Percentiles rank a stretch among this genome's conserved stretches.
These are phyloP conservation scores for Rubroshorea leprosula DNA, from an alignment of 345 rosid genomes.

Conservation along the genomic window DNA sequence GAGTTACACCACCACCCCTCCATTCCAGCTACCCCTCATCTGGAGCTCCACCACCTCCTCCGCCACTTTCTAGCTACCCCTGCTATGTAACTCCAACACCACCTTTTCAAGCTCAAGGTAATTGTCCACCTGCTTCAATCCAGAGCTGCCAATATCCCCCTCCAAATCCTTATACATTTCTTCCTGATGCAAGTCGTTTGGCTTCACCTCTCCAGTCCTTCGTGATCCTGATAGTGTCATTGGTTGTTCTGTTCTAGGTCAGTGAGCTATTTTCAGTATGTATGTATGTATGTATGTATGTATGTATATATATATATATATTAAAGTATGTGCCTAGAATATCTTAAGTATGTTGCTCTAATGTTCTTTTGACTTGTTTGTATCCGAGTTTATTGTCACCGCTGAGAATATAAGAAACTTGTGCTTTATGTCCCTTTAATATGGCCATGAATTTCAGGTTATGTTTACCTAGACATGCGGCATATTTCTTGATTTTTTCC, in stretches of 20 bases:
- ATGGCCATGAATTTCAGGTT: too few relatives aligned
- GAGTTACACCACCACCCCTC: conserved; percentile 14
- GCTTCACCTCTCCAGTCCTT: conserved; percentile 9
- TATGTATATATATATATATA: too few relatives aligned
- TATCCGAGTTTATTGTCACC: too few relatives aligned
- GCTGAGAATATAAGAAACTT: too few relatives aligned
- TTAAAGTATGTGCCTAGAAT: too few relatives aligned
- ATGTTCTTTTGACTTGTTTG: too few relatives aligned
- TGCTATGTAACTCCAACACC: conserved; percentile 11
- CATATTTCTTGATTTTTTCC: too few relatives aligned
- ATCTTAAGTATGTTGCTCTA: too few relatives aligned
- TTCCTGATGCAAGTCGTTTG: conserved; percentile 10
- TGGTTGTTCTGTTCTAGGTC: conserved; percentile 17
- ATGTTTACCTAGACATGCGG: too few relatives aligned
- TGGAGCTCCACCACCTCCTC: conserved; percentile 24
- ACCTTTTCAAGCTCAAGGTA: conserved; percentile 10
- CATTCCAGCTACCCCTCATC: conserved; percentile 13
- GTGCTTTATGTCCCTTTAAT: too few relatives aligned
- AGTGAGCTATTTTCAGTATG: too few relatives aligned
- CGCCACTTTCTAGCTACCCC: conserved; percentile 11
- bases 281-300: too few relatives aligned
- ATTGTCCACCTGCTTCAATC: conserved; percentile 25
- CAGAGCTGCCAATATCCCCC: conserved; percentile 28
- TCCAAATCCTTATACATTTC: conserved; percentile 21
- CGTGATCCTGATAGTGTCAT: conserved; percentile 9